Percentiles rank a stretch among this genome's conserved stretches.
Conservation (phyloP, 2,329 filamentous ascomycete genomes). For the Aspergillus ochraceoroseus region DNA sequence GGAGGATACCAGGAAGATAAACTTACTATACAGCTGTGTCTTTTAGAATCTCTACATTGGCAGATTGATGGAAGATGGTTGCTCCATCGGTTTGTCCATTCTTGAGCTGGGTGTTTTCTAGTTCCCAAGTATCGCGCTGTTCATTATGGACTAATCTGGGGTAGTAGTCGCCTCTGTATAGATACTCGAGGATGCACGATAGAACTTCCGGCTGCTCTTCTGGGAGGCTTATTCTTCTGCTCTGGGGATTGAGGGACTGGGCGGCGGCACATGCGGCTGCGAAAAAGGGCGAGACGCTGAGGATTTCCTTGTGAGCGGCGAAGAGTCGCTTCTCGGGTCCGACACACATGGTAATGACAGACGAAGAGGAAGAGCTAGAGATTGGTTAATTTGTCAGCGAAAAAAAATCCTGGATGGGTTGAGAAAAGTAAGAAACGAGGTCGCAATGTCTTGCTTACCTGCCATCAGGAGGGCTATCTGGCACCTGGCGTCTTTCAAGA, state of each 20-base stretch:
- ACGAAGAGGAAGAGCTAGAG: constrained; percentile 54
- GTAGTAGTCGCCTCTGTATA: constrained; percentile 93
- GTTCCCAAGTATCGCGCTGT: constrained; percentile 70
- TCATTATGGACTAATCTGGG: constrained; percentile 79
- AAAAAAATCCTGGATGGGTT: neutral
- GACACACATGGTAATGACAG: constrained; percentile 74
- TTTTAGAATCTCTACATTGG: constrained; percentile 68
- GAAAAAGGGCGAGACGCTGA: constrained; percentile 76
- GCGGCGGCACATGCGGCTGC: constrained; percentile 58
- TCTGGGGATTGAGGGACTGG: constrained; percentile 46
- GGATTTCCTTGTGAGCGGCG: constrained; percentile 82
- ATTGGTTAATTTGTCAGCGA: neutral
- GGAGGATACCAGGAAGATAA: too few relatives aligned
- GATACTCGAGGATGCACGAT: constrained; percentile 81
- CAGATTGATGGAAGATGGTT: constrained; percentile 63
- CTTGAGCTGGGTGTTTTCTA: constrained; percentile 57
- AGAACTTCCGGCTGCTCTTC: constrained; percentile 88
- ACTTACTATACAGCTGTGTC: constrained; percentile 78
- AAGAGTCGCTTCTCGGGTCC: constrained; percentile 82
- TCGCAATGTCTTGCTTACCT: constrained; percentile 28
- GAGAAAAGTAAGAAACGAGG: neutral
- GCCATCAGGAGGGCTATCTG: constrained; percentile 32
- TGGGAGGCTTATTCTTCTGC: constrained; percentile 71
- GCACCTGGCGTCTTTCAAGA: constrained; percentile 28
- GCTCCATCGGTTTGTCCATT: constrained; percentile 52